A percentile compares a stretch with the other conserved stretches of the same genome.
These are phyloP conservation scores for Pezicula radicicola DNA, from an alignment of 2,329 filamentous ascomycete genomes.

Conservation along the genomic window DNA sequence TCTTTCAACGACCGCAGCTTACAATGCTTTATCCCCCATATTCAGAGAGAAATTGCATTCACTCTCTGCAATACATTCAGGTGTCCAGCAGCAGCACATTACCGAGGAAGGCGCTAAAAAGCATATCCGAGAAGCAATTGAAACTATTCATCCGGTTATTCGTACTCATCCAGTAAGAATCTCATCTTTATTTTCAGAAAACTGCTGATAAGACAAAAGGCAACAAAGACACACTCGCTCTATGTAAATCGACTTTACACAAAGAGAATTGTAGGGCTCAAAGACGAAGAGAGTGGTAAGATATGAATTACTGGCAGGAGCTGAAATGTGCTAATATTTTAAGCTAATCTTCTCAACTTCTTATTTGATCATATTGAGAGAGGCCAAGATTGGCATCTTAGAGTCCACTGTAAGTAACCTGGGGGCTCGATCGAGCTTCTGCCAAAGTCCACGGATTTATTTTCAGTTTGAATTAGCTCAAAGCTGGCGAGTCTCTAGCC, in stretches of 20 bases:
- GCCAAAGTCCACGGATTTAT: too few relatives aligned
- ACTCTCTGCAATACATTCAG: slow-evolving; percentile 74
- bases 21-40: slow-evolving; percentile 69
- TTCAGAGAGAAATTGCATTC: slow-evolving; percentile 78
- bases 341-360: slow-evolving; percentile 53
- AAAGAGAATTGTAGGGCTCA: slow-evolving; percentile 67
- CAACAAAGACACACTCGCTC: not conserved
- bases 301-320: not conserved
- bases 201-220: not conserved
- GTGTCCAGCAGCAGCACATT: slow-evolving; percentile 69
- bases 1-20: slow-evolving; percentile 72
- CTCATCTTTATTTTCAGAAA: too few relatives aligned
- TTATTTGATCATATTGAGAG: slow-evolving; percentile 68
- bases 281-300: slow-evolving; percentile 68
- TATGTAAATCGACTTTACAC: slow-evolving; percentile 1
- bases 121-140: slow-evolving; percentile 68
- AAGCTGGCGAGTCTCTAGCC: too few relatives aligned
- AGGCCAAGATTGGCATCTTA: slow-evolving; percentile 66
- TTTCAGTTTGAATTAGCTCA: too few relatives aligned
- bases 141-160: slow-evolving; percentile 70
- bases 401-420: slow-evolving; percentile 46
- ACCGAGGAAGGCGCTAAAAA: slow-evolving; percentile 62
- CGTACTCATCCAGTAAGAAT: slow-evolving; percentile 72
- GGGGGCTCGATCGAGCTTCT: too few relatives aligned
- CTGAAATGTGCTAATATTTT: too few relatives aligned